Base-by-base conservation (phyloP, 495 filamentous ascomycete genomes). In the Achaetomiella virescens region DNA sequence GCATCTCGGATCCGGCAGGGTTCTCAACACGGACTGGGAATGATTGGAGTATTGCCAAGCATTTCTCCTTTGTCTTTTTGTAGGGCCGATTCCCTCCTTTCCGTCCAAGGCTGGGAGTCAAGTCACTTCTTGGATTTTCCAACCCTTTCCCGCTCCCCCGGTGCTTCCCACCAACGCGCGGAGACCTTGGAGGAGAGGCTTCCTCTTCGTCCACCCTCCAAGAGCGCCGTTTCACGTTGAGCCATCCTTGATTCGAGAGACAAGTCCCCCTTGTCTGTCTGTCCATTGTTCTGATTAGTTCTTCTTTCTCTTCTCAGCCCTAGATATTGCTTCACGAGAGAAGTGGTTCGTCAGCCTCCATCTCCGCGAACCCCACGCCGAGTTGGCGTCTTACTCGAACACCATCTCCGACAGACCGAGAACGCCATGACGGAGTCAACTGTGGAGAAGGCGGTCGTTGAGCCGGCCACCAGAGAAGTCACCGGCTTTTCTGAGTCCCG, bases 141-240 rank as follows among this genome's bases (percentile, higher is more conserved):
- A 21, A 21, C 25, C 52, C 20, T 22, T 36, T 31, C 35, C 29
- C 15, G 11, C 4, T 11, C 38, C 8, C 54, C 27, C n/a, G n/a
- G n/a, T n/a, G 37, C 37, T 25, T 27, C 17, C n/a, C 17, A 36
- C 27, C 9, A 6, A 41, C 15, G 8, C 46, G 46, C 46, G 18
- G 10, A 37, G 40, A 55, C 27, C n/a, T 31, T 45, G 46, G 57
- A 52, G 45, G 14, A 50, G 54, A 47, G 52, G n/a, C n/a, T 43
- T 15, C n/a, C 46, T 50, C 54, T 57, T 50, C 54, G n/a, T 45
- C 47, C 54, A 27, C 27, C 47, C 20, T 37, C 54, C 45, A 41
- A 25, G 25, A 11, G 47, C 35, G 37, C 44, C 37, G 27, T 33
- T 15, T 14, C 27, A 40, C 37, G 6, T 6, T 10, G 6, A 11